phyloP scores from a whole-genome alignment of 2,329 filamentous ascomycete species.

The Pleoardoris graminearum region DNA sequence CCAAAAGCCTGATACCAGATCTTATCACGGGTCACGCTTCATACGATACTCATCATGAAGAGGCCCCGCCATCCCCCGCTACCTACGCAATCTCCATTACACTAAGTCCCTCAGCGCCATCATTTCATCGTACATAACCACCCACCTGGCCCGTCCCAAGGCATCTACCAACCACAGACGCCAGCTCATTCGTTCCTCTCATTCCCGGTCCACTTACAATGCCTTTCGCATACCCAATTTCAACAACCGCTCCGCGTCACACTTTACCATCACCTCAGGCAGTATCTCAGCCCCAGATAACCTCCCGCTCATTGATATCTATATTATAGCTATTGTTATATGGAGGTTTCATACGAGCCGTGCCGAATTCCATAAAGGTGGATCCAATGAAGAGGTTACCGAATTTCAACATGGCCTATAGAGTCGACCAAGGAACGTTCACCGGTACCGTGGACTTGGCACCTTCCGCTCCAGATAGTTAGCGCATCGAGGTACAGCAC shows the following conservation, averaged over 20 bases:
- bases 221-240: constrained; percentile 18
- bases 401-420: too few relatives aligned
- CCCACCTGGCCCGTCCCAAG: constrained; percentile 63
- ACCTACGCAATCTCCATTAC: constrained; percentile 45
- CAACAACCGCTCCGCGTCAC: constrained; percentile 44
- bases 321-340: too few relatives aligned
- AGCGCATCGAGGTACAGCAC: constrained; percentile 63
- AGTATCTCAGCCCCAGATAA: constrained; percentile 60
- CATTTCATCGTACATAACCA: constrained; percentile 64
- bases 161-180: constrained; percentile 59
- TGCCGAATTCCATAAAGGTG: too few relatives aligned
- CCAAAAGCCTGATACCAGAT: too few relatives aligned
- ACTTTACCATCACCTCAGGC: constrained; percentile 47
- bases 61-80: constrained; percentile 32
- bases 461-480: constrained; percentile 62
- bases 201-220: constrained; percentile 50
- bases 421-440: background rate
- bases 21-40: too few relatives aligned
- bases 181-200: constrained; percentile 57
- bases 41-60: too few relatives aligned
- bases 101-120: constrained; percentile 55
- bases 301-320: constrained; percentile 51
- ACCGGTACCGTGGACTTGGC: background rate
- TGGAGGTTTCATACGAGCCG: too few relatives aligned
- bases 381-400: too few relatives aligned